Evolutionary conservation across 306 rosid species (phyloP), one percentile per base, ranked within the genome.

Genomic region (Ammopiptanthus mongolicus): DNA sequence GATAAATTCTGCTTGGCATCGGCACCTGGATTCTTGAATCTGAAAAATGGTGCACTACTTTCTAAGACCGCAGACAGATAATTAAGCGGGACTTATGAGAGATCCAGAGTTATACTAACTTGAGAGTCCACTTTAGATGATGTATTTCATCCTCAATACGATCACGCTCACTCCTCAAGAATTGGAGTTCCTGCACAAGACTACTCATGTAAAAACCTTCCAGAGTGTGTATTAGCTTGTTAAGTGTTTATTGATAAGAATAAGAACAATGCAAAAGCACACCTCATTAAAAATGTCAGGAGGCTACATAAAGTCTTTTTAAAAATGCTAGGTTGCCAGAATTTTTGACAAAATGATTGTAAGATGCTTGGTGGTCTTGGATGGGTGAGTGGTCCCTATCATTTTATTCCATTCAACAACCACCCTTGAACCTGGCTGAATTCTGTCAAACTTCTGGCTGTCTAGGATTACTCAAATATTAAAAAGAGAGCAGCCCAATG

Each of bases 101-200:
- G 33, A 36, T 41, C 61, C 57, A 68, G 81, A 82, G 51, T 64
- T 61, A 65, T 78, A 81, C 91, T 71, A 73, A 89, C 99, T 81
- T 90, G 68, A 92, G 92, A 79, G 90, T 81, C 96, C 96, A 89
- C 87, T 89, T 86, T 86, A 92, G 63, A 80, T 84, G 91, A 82
- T 88, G 93, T 50, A 96, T 80, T 84, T 89, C 88, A 86, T 92
- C 98, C 85, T 96, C 99, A 74, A 90, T 87, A 60, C 65, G 73
- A 78, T 90, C 93, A 9, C 98, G 97, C 41, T 92, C 88, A 64
- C 82, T 87, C 90, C 98, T 86, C 85, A 92, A 76, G 55, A 73
- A 83, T 55, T 87, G 93, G 74, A 92, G 93, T 84, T 84, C 83
- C 99, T 96, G 88, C 65, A 76, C 52, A 62, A 81, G 25, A 85